A percentile compares a stretch with the other conserved stretches of the same genome.
Evolutionary conservation across 345 rosid genomes (phyloP).

Genomic region (Eucalyptus tenuipes): DNA sequence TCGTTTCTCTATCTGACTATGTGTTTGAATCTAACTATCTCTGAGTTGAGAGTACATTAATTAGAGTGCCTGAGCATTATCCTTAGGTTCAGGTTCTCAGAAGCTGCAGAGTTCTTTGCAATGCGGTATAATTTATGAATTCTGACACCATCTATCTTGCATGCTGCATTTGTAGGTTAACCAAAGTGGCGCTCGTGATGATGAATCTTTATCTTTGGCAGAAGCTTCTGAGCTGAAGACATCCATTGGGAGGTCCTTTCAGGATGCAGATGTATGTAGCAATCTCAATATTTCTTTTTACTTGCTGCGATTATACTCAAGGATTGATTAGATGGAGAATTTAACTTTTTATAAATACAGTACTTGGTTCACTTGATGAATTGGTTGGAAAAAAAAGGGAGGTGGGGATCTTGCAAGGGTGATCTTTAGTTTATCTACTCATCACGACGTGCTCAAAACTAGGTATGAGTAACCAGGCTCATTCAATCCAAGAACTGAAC

Average conservation of each 20-base stretch:
- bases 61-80: not conserved
- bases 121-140: not conserved
- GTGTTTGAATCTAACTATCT: not conserved
- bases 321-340: not conserved
- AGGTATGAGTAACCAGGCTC: not conserved
- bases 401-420: not conserved
- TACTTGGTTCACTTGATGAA: not conserved
- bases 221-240: constrained; percentile 40
- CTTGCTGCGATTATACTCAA: not conserved
- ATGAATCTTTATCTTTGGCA: constrained; percentile 33
- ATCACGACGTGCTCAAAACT: not conserved
- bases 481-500: not conserved
- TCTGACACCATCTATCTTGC: not conserved
- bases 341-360: not conserved
- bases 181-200: constrained; percentile 14
- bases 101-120: not conserved
- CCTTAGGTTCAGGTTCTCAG: not conserved
- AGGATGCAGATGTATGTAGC: not conserved
- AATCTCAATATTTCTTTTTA: not conserved
- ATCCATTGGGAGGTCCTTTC: constrained; percentile 22
- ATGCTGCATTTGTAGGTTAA: constrained; percentile 12
- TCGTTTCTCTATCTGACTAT: not conserved
- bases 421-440: not conserved
- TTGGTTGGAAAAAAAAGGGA: not conserved
- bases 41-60: not conserved